Base-by-base conservation (phyloP, 2,329 filamentous ascomycete genomes). In the Onygenales sp. region DNA sequence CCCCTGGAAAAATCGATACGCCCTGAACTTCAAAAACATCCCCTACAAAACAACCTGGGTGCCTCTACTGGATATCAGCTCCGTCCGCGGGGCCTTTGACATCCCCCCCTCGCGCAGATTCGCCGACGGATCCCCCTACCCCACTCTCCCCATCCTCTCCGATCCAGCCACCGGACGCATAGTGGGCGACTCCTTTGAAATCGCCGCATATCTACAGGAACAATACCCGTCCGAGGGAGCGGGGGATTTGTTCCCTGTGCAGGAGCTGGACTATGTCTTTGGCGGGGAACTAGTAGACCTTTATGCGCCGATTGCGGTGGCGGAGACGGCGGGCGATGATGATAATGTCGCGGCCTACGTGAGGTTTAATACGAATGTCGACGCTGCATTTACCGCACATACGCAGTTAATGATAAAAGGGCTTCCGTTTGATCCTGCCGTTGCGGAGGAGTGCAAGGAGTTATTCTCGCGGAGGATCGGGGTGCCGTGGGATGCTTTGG, bases 101-200 rank as follows among this genome's bases (percentile, higher is more conserved):
- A 66, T 78, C 0, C 72, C 75, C 0, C 66, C 81, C 1, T 72
- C 70, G 17, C 80, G 82, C 60, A 79, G 77, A 55, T 75, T 78
- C 53, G 72, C 71, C 57, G 76, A 85, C 59, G 81, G 81, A 43
- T 70, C 67, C 36, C 78, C 82, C 60, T 85, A 75, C 68, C 74
- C 74, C 66, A 86, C 83, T 2, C 73, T 86, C 0, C 83, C 83
- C 1, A 72, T 84, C 43, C 64, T 85, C 21, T 59, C 69, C 1
- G 78, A 84, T 50, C 63, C 69, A 0, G 53, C 60, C 14, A 76
- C 73, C 0, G 61, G 60, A 5, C 55, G 65, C 0, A 50, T 71
- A 0, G 53, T 85, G 2, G 83, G 83, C 5, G 83, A 86, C 66
- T 81, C 81, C 2, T 83, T 84, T 61, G 83, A 85, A 51, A 86